phyloP scores from a whole-genome alignment of 306 rosid genomes.

The Cicer cuneatum region DNA sequence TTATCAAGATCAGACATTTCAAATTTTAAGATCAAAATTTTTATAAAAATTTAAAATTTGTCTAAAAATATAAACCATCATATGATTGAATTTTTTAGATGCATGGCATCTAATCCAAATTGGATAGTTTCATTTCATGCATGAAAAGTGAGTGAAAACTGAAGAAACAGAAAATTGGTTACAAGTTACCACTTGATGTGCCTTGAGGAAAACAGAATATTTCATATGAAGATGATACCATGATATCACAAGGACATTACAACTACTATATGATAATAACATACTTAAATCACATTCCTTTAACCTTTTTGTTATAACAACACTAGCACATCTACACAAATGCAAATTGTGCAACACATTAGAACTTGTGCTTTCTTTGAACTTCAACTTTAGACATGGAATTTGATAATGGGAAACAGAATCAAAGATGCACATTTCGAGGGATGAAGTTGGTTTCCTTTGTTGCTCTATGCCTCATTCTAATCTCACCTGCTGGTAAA shows the following conservation, averaged over 20 bases:
- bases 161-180: slow-evolving; percentile 27
- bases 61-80: too few species aligned
- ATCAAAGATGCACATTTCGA: slow-evolving; percentile 19
- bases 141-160: slow-evolving; percentile 44
- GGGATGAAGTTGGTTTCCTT: slow-evolving; percentile 47
- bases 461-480: slow-evolving; percentile 47
- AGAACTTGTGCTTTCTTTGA: slow-evolving; percentile 43
- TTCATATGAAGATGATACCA: slow-evolving; percentile 44
- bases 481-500: slow-evolving; percentile 56
- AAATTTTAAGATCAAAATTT: too few species aligned
- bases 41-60: too few species aligned
- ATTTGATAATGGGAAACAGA: slow-evolving; percentile 32
- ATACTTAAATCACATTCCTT: slow-evolving; percentile 22
- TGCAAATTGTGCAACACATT: slow-evolving; percentile 27
- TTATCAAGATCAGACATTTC: too few species aligned
- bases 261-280: slow-evolving; percentile 45
- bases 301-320: slow-evolving; percentile 33
- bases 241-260: slow-evolving; percentile 46
- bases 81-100: too few species aligned
- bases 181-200: neutral
- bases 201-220: slow-evolving; percentile 25
- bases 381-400: slow-evolving; percentile 49
- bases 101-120: too few species aligned
- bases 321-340: slow-evolving; percentile 19
- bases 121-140: neutral